These are phyloP conservation scores for Metschnikowia proteae DNA, from an alignment of 805 yeast genomes.

Conservation along the genomic window DNA sequence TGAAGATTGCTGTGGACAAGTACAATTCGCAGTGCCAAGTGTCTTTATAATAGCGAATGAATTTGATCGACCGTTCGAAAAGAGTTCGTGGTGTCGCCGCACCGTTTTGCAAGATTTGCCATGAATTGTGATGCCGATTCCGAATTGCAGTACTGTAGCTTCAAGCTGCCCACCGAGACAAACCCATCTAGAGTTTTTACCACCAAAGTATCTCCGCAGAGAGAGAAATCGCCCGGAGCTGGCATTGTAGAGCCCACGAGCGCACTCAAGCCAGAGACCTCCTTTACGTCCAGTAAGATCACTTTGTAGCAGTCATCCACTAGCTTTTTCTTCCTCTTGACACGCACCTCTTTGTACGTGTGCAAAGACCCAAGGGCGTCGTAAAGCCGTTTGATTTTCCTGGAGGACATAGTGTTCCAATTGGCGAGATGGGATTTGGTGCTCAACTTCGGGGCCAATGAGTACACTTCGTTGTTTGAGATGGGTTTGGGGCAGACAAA, in stretches of 20 bases:
- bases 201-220: constrained; percentile 22
- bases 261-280: neutral
- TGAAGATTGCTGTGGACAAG: constrained; percentile 76
- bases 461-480: constrained; percentile 25
- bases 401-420: constrained; percentile 44
- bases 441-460: constrained; percentile 57
- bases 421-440: constrained; percentile 39
- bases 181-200: constrained; percentile 45
- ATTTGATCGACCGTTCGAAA: constrained; percentile 3
- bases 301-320: constrained; percentile 36
- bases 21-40: constrained; percentile 70
- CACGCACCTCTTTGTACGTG: constrained; percentile 38
- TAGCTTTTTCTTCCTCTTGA: constrained; percentile 30
- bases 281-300: constrained; percentile 40
- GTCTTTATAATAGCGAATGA: constrained; percentile 4
- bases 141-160: constrained; percentile 51
- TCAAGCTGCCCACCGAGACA: constrained; percentile 37
- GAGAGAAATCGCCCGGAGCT: constrained; percentile 23
- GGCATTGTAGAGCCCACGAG: neutral
- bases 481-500: constrained; percentile 14
- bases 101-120: constrained; percentile 42
- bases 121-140: constrained; percentile 48
- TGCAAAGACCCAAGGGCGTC: constrained; percentile 57
- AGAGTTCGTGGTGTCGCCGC: constrained; percentile 30
- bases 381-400: constrained; percentile 37